Evolutionary conservation across 306 rosid genomes (phyloP), one percentile per base, ranked within the genome.

Genomic region (Alnus glutinosa): DNA sequence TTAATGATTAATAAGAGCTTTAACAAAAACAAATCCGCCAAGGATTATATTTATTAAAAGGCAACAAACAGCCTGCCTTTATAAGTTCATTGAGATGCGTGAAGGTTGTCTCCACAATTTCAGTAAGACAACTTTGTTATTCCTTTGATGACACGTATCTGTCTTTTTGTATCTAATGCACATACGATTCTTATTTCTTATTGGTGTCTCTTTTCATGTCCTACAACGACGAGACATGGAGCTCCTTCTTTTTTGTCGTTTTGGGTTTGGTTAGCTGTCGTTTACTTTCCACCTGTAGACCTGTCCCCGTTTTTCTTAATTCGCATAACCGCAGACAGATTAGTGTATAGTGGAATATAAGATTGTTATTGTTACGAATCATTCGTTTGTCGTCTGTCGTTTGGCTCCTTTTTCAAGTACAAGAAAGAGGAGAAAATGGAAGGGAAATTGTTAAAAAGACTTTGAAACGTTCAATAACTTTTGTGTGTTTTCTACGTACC

Each of bases 41-140:
- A 13, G 46, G 44, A 14, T 12, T 4, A 23, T 14, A 34, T 34
- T 5, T 14, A 63, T 6, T 14, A 16, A 6, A 15, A 14, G 15
- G 66, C 66, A 23, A 32, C 69, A 9, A 63, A 63, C n/a, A 63
- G 70, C 19, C 18, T 4, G 16, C 13, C 42, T 34, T 19, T 67
- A n/a, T 52, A 77, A 75, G 15, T 42, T 54, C 55, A n/a, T 67
- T 9, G 18, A 64, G 64, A 3, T 76, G 64, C 66, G 73, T 51
- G 67, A 15, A 44, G 55, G 18, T 67, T 67, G 75, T 77, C 80
- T 77, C 67, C 74, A 63, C n/a, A 63, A 63, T 11, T 28, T 62
- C 69, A 30, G 16, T 62, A 62, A 63, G 70, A 63, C 70, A 63
- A 34, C 10, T 15, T 32, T 63, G 70, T 32, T 63, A 63, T 63